phyloP scores from a whole-genome alignment of 1,284 basidiomycete genomes.

The Flammula alnicola region DNA sequence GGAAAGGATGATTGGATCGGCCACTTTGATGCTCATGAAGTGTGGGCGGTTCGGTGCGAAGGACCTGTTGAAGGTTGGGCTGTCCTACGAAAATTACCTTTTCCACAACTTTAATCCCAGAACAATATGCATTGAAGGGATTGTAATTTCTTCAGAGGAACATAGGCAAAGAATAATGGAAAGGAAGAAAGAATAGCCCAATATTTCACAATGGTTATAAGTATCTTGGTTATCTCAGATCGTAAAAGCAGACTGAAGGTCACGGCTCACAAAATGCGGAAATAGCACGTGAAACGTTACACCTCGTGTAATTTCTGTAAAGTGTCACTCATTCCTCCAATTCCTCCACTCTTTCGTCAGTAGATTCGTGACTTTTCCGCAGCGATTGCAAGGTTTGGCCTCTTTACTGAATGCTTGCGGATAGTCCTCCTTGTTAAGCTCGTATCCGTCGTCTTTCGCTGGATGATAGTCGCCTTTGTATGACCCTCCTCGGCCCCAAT shows the following conservation, averaged over 20 bases:
- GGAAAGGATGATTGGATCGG: slow-evolving; percentile 40
- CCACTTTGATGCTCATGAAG: slow-evolving; percentile 54
- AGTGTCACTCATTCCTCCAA: slow-evolving; percentile 11
- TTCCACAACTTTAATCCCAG: neutral
- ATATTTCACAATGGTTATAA: too few species aligned
- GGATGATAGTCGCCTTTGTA: slow-evolving; percentile 43
- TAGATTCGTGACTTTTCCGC: slow-evolving; percentile 34
- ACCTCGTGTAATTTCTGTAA: too few species aligned
- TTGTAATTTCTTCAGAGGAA: too few species aligned
- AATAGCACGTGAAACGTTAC: too few species aligned
- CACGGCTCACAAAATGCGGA: too few species aligned
- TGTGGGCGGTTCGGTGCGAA: slow-evolving; percentile 67
- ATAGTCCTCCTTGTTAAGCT: slow-evolving; percentile 21
- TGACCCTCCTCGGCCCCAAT: slow-evolving; percentile 26
- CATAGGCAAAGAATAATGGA: too few species aligned
- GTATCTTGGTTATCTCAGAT: too few species aligned
- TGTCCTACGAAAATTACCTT: slow-evolving; percentile 34
- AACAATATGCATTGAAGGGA: too few species aligned
- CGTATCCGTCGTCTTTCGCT: slow-evolving; percentile 16
- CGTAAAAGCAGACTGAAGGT: too few species aligned
- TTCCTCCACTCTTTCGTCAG: slow-evolving; percentile 29
- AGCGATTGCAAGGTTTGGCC: slow-evolving; percentile 37
- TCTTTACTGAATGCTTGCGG: slow-evolving; percentile 34
- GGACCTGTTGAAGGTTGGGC: slow-evolving; percentile 67
- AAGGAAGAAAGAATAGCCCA: too few species aligned